phyloP scores from a whole-genome alignment of 805 yeast species.

The Diddensiella caesifluorescens region DNA sequence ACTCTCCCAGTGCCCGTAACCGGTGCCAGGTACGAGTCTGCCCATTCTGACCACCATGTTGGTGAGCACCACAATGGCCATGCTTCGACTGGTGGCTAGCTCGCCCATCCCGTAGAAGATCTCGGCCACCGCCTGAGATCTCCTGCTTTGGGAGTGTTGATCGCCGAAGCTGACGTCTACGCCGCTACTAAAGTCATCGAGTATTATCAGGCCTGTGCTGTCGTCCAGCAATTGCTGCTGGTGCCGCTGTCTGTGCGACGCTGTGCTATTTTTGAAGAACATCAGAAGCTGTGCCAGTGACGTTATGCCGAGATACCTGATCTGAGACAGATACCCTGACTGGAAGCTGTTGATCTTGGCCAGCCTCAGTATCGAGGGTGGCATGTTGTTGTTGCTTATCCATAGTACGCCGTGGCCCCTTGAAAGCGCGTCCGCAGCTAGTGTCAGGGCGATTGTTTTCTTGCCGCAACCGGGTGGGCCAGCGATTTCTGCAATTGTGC shows the following conservation, averaged over 20 bases:
- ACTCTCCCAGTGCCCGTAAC: background rate
- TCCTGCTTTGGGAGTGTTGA: background rate
- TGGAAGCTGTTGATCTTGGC: background rate
- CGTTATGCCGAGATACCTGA: background rate
- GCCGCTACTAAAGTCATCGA: no score
- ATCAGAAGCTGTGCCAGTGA: background rate
- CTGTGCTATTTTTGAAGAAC: background rate
- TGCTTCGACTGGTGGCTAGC: background rate
- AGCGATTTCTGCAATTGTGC: constrained; percentile 22
- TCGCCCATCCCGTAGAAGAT: background rate
- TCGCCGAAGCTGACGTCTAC: background rate
- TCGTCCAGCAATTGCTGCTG: background rate
- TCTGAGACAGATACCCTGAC: background rate
- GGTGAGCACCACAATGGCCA: background rate
- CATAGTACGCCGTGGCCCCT: constrained; percentile 23
- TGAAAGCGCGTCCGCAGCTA: constrained; percentile 20
- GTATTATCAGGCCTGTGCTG: background rate
- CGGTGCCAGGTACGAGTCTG: background rate
- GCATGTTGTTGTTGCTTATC: constrained; percentile 9
- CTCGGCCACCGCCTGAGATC: background rate
- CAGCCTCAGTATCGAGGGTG: background rate
- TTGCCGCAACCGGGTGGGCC: constrained; percentile 32
- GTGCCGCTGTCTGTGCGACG: background rate
- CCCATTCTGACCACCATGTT: constrained; percentile 3
- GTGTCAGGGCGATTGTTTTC: constrained; percentile 22